Base-by-base conservation (phyloP, 2,329 filamentous ascomycete genomes). In the Xylaria sp. region DNA sequence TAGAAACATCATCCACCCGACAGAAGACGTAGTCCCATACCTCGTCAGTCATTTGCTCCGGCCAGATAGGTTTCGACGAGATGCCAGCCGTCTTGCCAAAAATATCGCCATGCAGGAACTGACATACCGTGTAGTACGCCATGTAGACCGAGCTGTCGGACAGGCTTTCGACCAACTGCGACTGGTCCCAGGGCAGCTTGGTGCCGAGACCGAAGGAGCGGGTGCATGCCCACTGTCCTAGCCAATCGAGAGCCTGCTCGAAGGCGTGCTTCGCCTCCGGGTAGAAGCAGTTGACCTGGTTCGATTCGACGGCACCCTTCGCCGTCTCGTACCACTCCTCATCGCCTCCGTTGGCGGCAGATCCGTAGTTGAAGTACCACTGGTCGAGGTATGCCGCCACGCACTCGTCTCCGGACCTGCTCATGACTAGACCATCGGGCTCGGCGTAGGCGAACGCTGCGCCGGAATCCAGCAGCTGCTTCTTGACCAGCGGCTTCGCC, bases 11-110 rank as follows among this genome's bases (percentile, higher is more conserved):
- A 3, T 91, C 87, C 17, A 86, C 84, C 52, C 91, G 86, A 69
- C 85, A 88, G 77, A 97, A 97, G 63, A 97, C 78, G 70, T 96
- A 97, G 74, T 99, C 93, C 92, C 92, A 99, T 43, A 96, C 90
- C 65, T 95, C 91, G 62, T 97, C 92, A 7, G 83, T 91, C 88
- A 97, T 92, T 74, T 97, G 91, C 53, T 94, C 90, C 1, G 91
- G 78, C 40, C 81, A 83, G 62, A 97, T 82, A 11, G 55, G 50
- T 37, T 61, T 57, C 29, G 29, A 34, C 9, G 29, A 34, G 59
- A 88, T 84, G 48, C 86, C 79, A 29, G 82, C 68, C 60, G 91
- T 92, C 62, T 83, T 81, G 48, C 94, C 94, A 63, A 91, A 97
- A 56, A 94, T 86, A 65, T 97, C 94, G 47, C 83, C 85, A 75